A percentile compares a stretch with the other conserved stretches of the same genome.
These are phyloP conservation scores for Fusarium poae DNA, from an alignment of 2,329 filamentous ascomycete species.

Conservation along the genomic window DNA sequence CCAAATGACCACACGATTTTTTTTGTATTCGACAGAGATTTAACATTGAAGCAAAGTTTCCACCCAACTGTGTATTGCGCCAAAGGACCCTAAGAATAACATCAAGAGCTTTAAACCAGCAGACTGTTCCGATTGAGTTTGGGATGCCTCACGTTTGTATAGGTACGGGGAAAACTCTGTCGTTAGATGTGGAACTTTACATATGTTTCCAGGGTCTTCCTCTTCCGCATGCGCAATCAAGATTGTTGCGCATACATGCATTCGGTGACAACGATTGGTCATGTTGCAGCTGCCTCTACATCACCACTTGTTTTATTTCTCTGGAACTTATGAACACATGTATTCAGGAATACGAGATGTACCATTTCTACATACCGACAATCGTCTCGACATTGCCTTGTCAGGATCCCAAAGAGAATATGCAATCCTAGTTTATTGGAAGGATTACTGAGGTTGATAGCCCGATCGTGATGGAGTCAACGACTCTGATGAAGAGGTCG, in stretches of 20 bases:
- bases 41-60: too few species aligned
- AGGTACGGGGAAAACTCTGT: neutral
- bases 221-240: neutral
- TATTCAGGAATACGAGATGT: too few species aligned
- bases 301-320: too few species aligned
- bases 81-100: neutral
- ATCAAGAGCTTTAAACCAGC: too few species aligned
- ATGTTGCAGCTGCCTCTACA: neutral
- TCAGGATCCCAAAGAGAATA: neutral
- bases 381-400: neutral
- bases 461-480: neutral
- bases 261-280: too few species aligned
- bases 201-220: neutral
- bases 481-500: neutral
- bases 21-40: neutral
- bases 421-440: neutral
- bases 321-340: neutral
- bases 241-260: too few species aligned
- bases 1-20: neutral
- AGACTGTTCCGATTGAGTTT: neutral
- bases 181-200: neutral
- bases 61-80: too few species aligned
- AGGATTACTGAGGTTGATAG: too few species aligned
- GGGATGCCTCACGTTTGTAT: neutral
- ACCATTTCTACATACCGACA: too few species aligned